Conservation (phyloP, 2,329 filamentous ascomycete genomes). For the Aspergillus sp. region DNA sequence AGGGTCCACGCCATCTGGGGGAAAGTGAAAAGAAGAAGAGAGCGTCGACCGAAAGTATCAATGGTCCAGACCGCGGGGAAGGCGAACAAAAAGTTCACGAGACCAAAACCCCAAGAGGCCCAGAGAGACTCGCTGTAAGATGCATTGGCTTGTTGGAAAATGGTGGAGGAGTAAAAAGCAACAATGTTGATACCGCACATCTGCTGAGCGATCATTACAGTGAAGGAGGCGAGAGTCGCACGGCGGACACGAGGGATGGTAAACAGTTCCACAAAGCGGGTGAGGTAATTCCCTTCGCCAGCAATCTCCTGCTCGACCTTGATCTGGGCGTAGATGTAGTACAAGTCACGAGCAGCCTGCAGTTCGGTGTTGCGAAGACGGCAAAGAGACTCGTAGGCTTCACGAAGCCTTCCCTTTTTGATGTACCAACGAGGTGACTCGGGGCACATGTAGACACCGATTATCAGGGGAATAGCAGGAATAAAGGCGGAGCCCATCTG, state of each 20-base stretch:
- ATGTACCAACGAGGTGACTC: constrained; percentile 70
- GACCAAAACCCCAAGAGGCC: constrained; percentile 67
- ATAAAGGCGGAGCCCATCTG: constrained; percentile 69
- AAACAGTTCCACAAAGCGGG: constrained; percentile 61
- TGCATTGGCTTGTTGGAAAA: constrained; percentile 61
- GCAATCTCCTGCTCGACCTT: constrained; percentile 50
- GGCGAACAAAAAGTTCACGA: constrained; percentile 69
- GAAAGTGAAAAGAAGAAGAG: constrained; percentile 68
- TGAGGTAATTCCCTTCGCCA: constrained; percentile 60
- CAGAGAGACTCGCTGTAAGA: constrained; percentile 60
- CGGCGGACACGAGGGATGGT: constrained; percentile 54
- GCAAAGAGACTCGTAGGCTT: constrained; percentile 65
- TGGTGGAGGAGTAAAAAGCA: constrained; percentile 72
- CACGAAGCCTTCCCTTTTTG: constrained; percentile 65
- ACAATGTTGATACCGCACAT: constrained; percentile 76
- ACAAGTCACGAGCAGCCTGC: constrained; percentile 66
- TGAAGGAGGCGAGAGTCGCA: constrained; percentile 75
- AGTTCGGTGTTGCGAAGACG: constrained; percentile 62
- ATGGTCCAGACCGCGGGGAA: constrained; percentile 69
- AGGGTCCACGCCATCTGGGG: constrained; percentile 70
- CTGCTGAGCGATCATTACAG: constrained; percentile 79
- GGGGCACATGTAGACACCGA: constrained; percentile 64
- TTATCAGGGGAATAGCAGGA: constrained; percentile 64
- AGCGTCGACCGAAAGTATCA: constrained; percentile 68
- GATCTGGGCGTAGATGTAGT: constrained; percentile 62